phyloP scores from a whole-genome alignment of 176 grass and related monocot species.

The Hordeum marinum region DNA sequence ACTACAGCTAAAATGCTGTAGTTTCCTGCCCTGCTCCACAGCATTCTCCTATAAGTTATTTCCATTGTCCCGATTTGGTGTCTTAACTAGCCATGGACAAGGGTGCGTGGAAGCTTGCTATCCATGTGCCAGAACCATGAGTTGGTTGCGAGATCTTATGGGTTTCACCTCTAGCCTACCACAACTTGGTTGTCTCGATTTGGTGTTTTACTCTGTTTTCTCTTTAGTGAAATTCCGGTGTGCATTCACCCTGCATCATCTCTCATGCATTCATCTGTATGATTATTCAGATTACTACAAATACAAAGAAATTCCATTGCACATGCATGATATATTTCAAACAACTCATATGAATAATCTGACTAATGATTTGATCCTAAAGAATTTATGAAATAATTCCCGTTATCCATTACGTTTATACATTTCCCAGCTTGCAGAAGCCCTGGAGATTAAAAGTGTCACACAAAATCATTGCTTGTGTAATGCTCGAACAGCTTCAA shows the following conservation, averaged over 20 bases:
- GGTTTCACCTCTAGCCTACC: no score
- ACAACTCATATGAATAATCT: constrained; percentile 1
- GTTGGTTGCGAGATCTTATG: no score
- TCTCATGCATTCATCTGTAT: neutral
- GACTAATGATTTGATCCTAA: neutral
- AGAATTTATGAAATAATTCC: neutral
- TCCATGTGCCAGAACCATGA: no score
- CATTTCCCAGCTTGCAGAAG: neutral
- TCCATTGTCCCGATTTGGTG: neutral
- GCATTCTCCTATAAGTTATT: neutral
- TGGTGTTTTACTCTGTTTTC: neutral
- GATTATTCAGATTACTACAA: neutral
- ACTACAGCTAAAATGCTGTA: neutral
- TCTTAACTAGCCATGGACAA: no score
- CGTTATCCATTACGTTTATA: neutral
- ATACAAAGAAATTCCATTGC: neutral
- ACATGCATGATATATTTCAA: neutral
- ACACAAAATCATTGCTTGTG: neutral
- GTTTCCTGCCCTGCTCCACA: neutral
- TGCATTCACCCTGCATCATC: neutral
- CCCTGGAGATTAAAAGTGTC: neutral
- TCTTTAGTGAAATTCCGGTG: neutral
- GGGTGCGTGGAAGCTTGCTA: no score
- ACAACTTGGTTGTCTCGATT: no score
- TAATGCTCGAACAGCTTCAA: neutral